A percentile compares a stretch with the other conserved stretches of the same genome.
Conservation (phyloP, 768 basidiomycete species). For the Leccinum imitatum region DNA sequence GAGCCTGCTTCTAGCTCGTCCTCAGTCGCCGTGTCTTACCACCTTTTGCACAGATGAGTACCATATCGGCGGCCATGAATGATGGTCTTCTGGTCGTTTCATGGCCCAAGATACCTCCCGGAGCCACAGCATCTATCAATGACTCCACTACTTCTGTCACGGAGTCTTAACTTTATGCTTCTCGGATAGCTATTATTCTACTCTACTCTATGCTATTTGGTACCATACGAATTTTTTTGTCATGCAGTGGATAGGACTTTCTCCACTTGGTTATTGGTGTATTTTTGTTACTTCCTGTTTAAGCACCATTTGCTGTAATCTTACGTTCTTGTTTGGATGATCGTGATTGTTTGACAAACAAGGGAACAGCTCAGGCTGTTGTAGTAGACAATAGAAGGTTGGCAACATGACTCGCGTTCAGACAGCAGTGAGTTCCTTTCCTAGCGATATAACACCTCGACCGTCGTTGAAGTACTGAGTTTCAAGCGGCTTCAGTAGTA, state of each 20-base stretch:
- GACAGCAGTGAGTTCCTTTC: background rate
- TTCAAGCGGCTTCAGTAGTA: slow-evolving; percentile 36
- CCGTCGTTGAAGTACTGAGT: slow-evolving; percentile 18
- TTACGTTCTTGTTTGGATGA: background rate
- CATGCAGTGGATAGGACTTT: background rate
- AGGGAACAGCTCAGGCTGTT: background rate
- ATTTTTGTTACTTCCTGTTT: background rate
- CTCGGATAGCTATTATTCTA: background rate
- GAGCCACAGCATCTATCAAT: slow-evolving; percentile 12
- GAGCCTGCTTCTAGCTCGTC: slow-evolving; percentile 8
- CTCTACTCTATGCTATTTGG: slow-evolving; percentile 17
- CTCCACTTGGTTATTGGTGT: background rate
- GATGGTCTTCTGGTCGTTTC: slow-evolving; percentile 41
- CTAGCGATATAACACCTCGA: slow-evolving; percentile 30
- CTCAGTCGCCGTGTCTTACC: slow-evolving; percentile 1
- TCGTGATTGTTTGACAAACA: background rate
- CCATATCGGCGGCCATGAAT: slow-evolving; percentile 38
- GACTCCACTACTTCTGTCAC: background rate
- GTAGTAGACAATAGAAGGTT: background rate
- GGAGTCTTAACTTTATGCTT: slow-evolving; percentile 4
- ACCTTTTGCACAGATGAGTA: slow-evolving; percentile 29
- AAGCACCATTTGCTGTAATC: background rate
- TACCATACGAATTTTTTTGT: slow-evolving; percentile 2
- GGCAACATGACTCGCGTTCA: background rate
- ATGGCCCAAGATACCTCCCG: slow-evolving; percentile 35